A percentile compares a stretch with the other conserved stretches of the same genome.
Evolutionary conservation across 257 asterid genomes (phyloP).

Genomic region (Haberlea rhodopensis): DNA sequence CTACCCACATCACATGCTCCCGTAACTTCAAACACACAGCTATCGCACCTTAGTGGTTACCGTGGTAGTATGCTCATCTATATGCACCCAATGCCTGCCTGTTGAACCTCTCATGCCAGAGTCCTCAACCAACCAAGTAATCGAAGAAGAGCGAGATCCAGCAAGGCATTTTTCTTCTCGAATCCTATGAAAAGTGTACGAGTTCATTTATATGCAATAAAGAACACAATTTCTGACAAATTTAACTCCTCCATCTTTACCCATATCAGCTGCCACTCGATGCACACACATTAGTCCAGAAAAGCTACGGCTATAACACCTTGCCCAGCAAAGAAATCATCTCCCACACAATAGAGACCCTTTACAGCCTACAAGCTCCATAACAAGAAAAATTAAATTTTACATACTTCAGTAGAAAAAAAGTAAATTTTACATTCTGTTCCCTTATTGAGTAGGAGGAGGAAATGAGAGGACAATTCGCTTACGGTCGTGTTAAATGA

Average conservation of each 20-base stretch:
- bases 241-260: conserved; percentile 35
- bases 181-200: conserved; percentile 44
- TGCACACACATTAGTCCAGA: conserved; percentile 99
- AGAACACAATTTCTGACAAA: not conserved
- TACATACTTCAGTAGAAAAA: too few species aligned
- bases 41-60: too few species aligned
- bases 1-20: not conserved
- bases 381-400: conserved; percentile 19
- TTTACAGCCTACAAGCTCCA: conserved; percentile 62
- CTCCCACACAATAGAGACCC: conserved; percentile 94
- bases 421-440: conserved; percentile 6
- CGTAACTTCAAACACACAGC: too few species aligned
- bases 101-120: conserved; percentile 49
- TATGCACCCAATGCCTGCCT: too few species aligned
- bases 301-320: conserved; percentile 97
- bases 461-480: conserved; percentile 4
- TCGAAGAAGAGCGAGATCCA: conserved; percentile 70
- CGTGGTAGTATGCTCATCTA: too few species aligned
- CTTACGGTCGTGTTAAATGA: conserved; percentile 96
- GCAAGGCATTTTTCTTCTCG: conserved; percentile 63
- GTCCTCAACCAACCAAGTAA: conserved; percentile 92
- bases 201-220: not conserved
- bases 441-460: conserved; percentile 8
- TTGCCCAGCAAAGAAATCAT: conserved; percentile 99
- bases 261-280: conserved; percentile 94